Conservation (phyloP, 257 asterid species). For the Vinca minor region DNA sequence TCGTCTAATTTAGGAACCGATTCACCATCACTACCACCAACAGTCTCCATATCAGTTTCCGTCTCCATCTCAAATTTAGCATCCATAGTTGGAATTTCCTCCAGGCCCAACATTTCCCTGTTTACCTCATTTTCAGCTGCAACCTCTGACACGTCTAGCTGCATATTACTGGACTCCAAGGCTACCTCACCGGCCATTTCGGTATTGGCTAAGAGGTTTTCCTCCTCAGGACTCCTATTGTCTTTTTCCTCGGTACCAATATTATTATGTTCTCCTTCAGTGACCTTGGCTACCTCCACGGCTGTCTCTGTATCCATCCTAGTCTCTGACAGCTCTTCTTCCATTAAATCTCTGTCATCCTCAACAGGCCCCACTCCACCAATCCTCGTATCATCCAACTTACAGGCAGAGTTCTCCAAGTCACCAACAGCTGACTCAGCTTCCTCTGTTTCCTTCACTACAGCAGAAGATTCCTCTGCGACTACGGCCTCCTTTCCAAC, state of each 20-base stretch:
- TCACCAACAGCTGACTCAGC: not conserved
- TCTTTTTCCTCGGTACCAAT: constrained; percentile 20
- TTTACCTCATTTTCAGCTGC: constrained; percentile 1
- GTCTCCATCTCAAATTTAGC: constrained; percentile 28
- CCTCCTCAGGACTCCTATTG: constrained; percentile 20
- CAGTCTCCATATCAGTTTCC: constrained; percentile 35
- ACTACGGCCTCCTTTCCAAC: not conserved
- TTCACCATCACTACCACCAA: constrained; percentile 42
- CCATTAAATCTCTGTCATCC: constrained; percentile 4
- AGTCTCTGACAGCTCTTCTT: constrained; percentile 15
- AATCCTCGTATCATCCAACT: not conserved
- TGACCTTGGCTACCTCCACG: constrained; percentile 16
- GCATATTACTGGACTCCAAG: constrained; percentile 3
- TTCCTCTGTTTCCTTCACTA: not conserved
- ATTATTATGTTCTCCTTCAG: constrained; percentile 25
- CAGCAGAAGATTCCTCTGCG: not conserved
- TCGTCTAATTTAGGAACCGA: constrained; percentile 38
- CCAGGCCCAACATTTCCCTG: constrained; percentile 23
- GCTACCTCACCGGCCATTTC: constrained; percentile 13
- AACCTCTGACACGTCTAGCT: not conserved
- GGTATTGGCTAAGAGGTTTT: constrained; percentile 11
- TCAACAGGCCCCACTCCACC: not conserved
- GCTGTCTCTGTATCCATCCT: constrained; percentile 18
- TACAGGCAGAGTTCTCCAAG: not conserved
- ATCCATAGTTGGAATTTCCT: constrained; percentile 25